phyloP scores from a whole-genome alignment of 805 yeast genomes.

The Barnettozyma salicaria region DNA sequence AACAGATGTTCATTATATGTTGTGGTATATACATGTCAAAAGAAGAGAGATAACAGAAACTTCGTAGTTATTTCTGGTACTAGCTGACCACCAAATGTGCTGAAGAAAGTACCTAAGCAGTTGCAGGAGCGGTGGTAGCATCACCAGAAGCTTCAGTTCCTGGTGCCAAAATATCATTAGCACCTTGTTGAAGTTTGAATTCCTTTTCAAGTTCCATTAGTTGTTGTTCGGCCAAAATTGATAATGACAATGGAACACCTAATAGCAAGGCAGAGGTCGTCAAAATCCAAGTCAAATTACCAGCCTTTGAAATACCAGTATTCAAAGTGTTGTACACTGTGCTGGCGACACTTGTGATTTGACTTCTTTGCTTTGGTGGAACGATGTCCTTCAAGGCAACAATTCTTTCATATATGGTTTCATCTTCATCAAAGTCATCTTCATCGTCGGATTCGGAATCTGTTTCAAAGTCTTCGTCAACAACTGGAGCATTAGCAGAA shows the following conservation, averaged over 20 bases:
- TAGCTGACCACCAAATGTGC: not conserved
- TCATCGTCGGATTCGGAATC: constrained; percentile 38
- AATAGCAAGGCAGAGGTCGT: constrained; percentile 78
- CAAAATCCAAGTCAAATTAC: constrained; percentile 76
- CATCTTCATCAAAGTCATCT: constrained; percentile 53
- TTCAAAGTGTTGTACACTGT: constrained; percentile 36
- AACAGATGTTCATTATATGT: constrained; percentile 7
- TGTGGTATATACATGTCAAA: constrained; percentile 7
- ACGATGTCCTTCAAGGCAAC: constrained; percentile 87
- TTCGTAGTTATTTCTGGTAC: not conserved
- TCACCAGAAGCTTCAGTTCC: constrained; percentile 44
- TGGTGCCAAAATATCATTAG: constrained; percentile 67
- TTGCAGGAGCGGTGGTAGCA: constrained; percentile 27
- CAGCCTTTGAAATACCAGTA: constrained; percentile 52
- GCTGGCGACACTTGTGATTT: constrained; percentile 30
- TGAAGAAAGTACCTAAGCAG: constrained; percentile 13
- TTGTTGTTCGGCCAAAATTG: constrained; percentile 90
- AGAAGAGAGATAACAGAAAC: not conserved
- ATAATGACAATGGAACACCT: constrained; percentile 88
- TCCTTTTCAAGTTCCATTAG: constrained; percentile 91
- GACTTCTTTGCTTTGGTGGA: constrained; percentile 77
- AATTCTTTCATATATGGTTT: constrained; percentile 80
- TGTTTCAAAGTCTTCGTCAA: constrained; percentile 42
- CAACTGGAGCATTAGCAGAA: constrained; percentile 30
- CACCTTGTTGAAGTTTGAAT: constrained; percentile 72